Evolutionary conservation across 2,329 filamentous ascomycete species (phyloP).

Genomic region (Aspergillus bombycis): DNA sequence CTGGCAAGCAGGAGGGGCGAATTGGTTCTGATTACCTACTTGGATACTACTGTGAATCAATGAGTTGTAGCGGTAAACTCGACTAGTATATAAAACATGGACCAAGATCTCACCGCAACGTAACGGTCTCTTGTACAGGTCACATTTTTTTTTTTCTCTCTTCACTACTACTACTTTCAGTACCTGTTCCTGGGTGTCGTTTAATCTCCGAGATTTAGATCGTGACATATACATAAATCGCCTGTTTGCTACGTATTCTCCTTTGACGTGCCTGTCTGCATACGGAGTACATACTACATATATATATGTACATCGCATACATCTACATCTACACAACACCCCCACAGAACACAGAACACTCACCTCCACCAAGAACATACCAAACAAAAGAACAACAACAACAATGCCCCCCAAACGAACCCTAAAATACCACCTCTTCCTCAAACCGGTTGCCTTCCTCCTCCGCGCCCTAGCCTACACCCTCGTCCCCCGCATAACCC

Average conservation of each 20-base stretch:
- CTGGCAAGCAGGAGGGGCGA: not conserved
- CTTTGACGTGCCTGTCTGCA: too few relatives aligned
- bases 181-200: not conserved
- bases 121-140: not conserved
- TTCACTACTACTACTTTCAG: not conserved
- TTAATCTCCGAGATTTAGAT: not conserved
- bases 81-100: too few relatives aligned
- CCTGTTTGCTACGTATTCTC: not conserved
- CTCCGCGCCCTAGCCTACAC: not conserved
- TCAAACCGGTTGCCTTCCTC: constrained; percentile 9
- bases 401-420: not conserved
- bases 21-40: not conserved
- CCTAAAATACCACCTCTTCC: constrained; percentile 4
- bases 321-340: too few relatives aligned
- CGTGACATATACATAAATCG: not conserved
- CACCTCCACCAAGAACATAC: too few relatives aligned
- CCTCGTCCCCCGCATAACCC: constrained; percentile 5
- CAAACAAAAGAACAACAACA: not conserved
- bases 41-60: not conserved
- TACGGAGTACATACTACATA: too few relatives aligned
- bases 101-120: not conserved
- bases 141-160: not conserved
- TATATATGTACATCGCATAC: not conserved
- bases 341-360: too few relatives aligned
- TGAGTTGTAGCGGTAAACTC: too few relatives aligned